Base-by-base conservation (phyloP, 179 eudicot genomes). In the Carnegiea gigantea region DNA sequence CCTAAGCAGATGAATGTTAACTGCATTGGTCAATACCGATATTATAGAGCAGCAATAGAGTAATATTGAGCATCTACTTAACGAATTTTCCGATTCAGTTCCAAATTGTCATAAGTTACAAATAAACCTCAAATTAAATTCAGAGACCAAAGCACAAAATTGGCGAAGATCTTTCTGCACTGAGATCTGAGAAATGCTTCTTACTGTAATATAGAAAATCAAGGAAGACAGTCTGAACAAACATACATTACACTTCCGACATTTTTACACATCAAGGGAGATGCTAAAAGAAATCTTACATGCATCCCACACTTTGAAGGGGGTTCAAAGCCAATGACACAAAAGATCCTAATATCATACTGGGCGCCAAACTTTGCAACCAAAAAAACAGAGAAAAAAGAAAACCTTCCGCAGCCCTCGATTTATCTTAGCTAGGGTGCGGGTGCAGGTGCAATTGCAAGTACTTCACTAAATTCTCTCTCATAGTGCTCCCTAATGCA, bases 401-500 rank as follows among this genome's bases (percentile, higher is more conserved):
- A 40, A 40, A 40, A 5, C 9, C 12, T 23, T 57, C 36, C n/a
- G 12, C 26, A 43, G 12, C 51, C 62, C 72, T 38, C 57, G 15
- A 73, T 40, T 71, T 86, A 76, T 73, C 46, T 79, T 86, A 86
- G 60, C 75, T 51, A 83, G 73, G 30, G 30, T 28, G 30, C 30
- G 30, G 30, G 30, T 28, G 88, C 14, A 97, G 78, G 86, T 87
- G 44, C 8, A 0, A 0, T 6, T 40, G 88, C 89, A 93, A 83
- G 85, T 84, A 87, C 49, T 87, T 91, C 38, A 83, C 86, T 80
- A 95, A 82, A 78, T 76, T 79, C 4, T 88, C 95, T 79, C 95
- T 92, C 88, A 86, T 78, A 78, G 83, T 82, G 80, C 83, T 87
- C 80, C 97, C 99, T 62, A 78, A n/a, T 17, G 86, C 81, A 86